Percentiles rank a stretch among this genome's conserved stretches.
These are phyloP conservation scores for Boletus patriciae DNA, from an alignment of 768 basidiomycete genomes.

Conservation along the genomic window DNA sequence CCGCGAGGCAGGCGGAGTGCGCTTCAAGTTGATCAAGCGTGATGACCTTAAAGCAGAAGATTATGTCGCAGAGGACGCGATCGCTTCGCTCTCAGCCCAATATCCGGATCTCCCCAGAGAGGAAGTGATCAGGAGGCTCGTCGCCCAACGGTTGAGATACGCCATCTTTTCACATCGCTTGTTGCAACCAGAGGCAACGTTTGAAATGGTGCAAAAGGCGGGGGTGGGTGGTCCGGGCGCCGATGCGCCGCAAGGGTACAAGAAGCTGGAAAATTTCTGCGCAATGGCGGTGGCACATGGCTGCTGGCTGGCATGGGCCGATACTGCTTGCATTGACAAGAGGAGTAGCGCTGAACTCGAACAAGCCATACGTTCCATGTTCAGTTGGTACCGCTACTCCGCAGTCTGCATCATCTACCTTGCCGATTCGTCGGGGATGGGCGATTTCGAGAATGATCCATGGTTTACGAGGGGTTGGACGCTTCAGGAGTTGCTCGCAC, in stretches of 20 bases:
- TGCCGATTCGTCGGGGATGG: neutral
- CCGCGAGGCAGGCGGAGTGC: neutral
- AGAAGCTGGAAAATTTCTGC: neutral
- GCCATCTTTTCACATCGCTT: conserved; percentile 6
- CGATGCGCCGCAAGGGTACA: neutral
- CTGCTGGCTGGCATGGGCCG: conserved; percentile 29
- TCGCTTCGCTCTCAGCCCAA: neutral
- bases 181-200: neutral
- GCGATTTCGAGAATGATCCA: neutral
- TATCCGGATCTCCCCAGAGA: neutral
- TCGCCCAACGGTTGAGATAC: neutral
- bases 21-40: conserved; percentile 1
- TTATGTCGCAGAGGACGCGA: neutral
- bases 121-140: neutral
- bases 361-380: conserved; percentile 10
- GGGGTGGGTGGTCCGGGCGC: neutral
- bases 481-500: conserved; percentile 12
- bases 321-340: conserved; percentile 29
- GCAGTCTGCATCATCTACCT: conserved; percentile 3
- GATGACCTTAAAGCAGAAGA: neutral
- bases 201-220: neutral
- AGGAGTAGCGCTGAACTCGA: conserved; percentile 9
- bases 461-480: conserved; percentile 13
- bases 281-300: neutral
- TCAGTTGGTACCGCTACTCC: conserved; percentile 6